A percentile compares a stretch with the other conserved stretches of the same genome.
These are phyloP conservation scores for Aspergillus sp. DNA, from an alignment of 2,329 filamentous ascomycete species.

Conservation along the genomic window DNA sequence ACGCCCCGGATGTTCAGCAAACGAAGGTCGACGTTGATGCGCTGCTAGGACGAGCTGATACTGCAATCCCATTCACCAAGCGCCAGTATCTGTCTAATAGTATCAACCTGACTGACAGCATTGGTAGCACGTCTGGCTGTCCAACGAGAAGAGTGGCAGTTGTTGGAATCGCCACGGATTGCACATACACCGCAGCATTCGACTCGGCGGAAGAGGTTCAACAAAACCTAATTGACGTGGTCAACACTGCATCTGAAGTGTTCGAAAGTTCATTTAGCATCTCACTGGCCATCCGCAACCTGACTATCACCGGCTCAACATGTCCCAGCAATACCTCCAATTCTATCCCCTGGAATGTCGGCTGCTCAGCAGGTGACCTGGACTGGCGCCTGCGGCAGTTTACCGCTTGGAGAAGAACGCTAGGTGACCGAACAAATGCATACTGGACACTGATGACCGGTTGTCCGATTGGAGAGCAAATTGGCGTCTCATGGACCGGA, in stretches of 20 bases:
- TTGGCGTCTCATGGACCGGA: constrained; percentile 88
- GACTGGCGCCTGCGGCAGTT: constrained; percentile 77
- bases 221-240: constrained; percentile 69
- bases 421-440: constrained; percentile 65
- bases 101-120: constrained; percentile 67
- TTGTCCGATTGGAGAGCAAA: constrained; percentile 74
- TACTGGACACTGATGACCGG: constrained; percentile 88
- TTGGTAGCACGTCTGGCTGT: constrained; percentile 78
- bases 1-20: constrained; percentile 13
- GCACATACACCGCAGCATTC: constrained; percentile 73
- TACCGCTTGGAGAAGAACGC: constrained; percentile 76
- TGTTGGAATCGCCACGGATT: constrained; percentile 88
- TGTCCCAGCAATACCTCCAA: constrained; percentile 65
- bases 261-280: constrained; percentile 95
- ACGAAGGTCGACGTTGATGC: constrained; percentile 53
- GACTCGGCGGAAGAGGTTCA: constrained; percentile 58
- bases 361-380: constrained; percentile 56
- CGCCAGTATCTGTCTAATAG: constrained; percentile 63
- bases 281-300: constrained; percentile 77
- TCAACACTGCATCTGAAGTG: constrained; percentile 79
- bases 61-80: constrained; percentile 49
- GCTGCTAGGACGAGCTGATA: constrained; percentile 36
- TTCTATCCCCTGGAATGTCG: constrained; percentile 75
- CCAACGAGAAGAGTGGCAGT: constrained; percentile 89
- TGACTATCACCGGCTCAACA: constrained; percentile 67